phyloP scores from a whole-genome alignment of 345 rosid genomes.

The Clausena lansium region DNA sequence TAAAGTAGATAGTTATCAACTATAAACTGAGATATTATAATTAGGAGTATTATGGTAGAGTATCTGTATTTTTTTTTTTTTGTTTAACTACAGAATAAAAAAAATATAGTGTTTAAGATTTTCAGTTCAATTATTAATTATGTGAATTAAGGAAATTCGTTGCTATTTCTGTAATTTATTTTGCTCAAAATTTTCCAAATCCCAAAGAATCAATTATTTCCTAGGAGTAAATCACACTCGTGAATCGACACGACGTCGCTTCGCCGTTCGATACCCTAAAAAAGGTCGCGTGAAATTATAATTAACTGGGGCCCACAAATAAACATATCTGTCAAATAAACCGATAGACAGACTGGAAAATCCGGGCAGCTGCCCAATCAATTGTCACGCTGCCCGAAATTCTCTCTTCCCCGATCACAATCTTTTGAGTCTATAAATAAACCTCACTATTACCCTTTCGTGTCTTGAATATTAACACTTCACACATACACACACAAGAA shows the following conservation, averaged over 20 bases:
- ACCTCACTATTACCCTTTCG: not conserved
- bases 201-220: not conserved
- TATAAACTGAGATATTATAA: too few species aligned
- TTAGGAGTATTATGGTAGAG: too few species aligned
- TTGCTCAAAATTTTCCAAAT: not conserved
- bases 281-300: not conserved
- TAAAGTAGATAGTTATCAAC: too few species aligned
- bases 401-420: not conserved
- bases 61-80: too few species aligned
- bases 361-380: constrained; percentile 28
- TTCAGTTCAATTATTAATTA: too few species aligned
- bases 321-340: constrained; percentile 7
- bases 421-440: constrained; percentile 24
- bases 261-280: not conserved
- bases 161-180: not conserved
- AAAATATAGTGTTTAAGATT: too few species aligned
- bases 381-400: constrained; percentile 15
- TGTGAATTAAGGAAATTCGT: too few species aligned
- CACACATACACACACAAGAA: not conserved
- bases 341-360: constrained; percentile 33
- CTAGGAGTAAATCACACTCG: not conserved
- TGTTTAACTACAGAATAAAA: too few species aligned
- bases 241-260: not conserved
- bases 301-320: not conserved
- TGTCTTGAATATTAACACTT: too few species aligned